Evolutionary conservation across 345 rosid species (phyloP).

Genomic region (Ceriops decandra): DNA sequence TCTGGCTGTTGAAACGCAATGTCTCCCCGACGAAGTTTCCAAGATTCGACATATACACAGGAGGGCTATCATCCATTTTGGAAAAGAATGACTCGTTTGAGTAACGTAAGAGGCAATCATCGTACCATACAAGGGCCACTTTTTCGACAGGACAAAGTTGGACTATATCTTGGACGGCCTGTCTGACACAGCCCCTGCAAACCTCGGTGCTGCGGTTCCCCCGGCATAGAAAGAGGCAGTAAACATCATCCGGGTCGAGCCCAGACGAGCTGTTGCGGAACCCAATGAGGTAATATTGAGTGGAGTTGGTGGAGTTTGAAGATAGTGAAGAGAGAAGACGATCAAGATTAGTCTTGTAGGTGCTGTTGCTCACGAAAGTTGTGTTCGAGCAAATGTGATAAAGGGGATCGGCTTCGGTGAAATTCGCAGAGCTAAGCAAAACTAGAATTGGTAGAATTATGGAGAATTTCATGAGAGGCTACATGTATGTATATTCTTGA

Average conservation of each 20-base stretch:
- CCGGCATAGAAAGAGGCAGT: constrained; percentile 18
- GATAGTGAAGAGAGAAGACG: constrained; percentile 15
- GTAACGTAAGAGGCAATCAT: constrained; percentile 34
- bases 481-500: too few relatives aligned
- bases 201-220: neutral
- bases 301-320: neutral
- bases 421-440: neutral
- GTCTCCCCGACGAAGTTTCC: neutral
- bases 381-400: neutral
- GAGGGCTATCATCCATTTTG: neutral
- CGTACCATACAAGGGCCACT: constrained; percentile 34
- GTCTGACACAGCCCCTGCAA: constrained; percentile 19
- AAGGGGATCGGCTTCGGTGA: neutral
- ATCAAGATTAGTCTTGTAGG: constrained; percentile 17
- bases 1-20: neutral
- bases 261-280: neutral
- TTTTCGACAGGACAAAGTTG: constrained; percentile 22
- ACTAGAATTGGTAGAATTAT: too few relatives aligned
- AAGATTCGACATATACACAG: neutral
- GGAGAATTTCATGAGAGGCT: too few relatives aligned
- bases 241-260: constrained; percentile 4
- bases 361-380: constrained; percentile 19
- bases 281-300: neutral
- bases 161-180: neutral
- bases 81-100: constrained; percentile 18